A percentile compares a stretch with the other conserved stretches of the same genome.
Evolutionary conservation across 2,329 filamentous ascomycete species (phyloP).

Genomic region (Pestalotiopsis sp.): DNA sequence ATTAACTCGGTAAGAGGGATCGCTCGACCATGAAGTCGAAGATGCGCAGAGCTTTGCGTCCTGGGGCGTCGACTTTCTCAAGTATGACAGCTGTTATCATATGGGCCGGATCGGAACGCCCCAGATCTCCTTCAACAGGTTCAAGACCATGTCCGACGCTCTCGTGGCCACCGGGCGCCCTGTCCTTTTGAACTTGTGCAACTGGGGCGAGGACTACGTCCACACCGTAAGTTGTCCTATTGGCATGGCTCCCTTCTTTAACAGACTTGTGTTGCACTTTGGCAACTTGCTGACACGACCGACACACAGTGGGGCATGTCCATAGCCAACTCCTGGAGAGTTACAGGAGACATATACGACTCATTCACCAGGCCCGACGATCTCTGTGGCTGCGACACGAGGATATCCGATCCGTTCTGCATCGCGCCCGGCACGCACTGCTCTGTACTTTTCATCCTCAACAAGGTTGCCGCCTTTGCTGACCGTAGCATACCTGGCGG

Average conservation of each 20-base stretch:
- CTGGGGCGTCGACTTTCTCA: slow-evolving; percentile 57
- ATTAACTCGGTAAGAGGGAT: slow-evolving; percentile 36
- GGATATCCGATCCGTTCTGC: slow-evolving; percentile 24
- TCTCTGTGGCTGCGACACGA: slow-evolving; percentile 33
- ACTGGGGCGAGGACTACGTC: slow-evolving; percentile 35
- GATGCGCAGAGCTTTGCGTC: slow-evolving; percentile 56
- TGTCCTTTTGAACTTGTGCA: slow-evolving; percentile 37
- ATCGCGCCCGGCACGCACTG: slow-evolving; percentile 27
- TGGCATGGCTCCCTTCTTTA: neutral
- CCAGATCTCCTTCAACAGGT: slow-evolving; percentile 30
- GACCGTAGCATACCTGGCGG: slow-evolving; percentile 13
- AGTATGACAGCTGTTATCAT: slow-evolving; percentile 53
- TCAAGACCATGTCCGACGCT: slow-evolving; percentile 36
- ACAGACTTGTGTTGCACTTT: slow-evolving; percentile 10
- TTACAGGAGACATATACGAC: slow-evolving; percentile 37
- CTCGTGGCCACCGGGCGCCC: slow-evolving; percentile 32
- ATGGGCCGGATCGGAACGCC: slow-evolving; percentile 28
- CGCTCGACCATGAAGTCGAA: slow-evolving; percentile 51
- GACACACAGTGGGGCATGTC: slow-evolving; percentile 28
- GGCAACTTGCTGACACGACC: neutral
- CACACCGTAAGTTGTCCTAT: neutral
- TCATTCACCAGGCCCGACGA: slow-evolving; percentile 35
- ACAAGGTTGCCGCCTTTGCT: slow-evolving; percentile 24
- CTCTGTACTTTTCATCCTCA: slow-evolving; percentile 30
- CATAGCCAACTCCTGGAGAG: slow-evolving; percentile 36